Percentiles rank a stretch among this genome's conserved stretches.
Conservation (phyloP, 495 filamentous ascomycete species). For the Penicillium robsamsonii region DNA sequence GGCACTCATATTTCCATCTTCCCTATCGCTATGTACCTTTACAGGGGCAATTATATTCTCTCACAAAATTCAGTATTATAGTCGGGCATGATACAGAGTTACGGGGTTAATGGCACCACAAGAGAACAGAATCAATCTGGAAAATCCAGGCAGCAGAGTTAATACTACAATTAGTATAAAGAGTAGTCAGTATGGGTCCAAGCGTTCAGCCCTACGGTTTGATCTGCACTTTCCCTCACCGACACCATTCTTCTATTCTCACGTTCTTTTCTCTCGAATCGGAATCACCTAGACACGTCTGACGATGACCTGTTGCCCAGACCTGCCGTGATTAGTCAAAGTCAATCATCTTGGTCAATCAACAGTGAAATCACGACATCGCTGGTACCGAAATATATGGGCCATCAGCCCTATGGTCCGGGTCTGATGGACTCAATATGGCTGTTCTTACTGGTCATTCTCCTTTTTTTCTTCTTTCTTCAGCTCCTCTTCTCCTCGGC, state of each 20-base stretch:
- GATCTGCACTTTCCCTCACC: not conserved
- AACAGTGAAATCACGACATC: conserved; percentile 9
- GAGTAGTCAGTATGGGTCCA: too few relatives aligned
- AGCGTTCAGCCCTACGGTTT: not conserved
- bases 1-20: too few relatives aligned
- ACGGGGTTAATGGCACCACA: too few relatives aligned
- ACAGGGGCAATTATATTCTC: too few relatives aligned
- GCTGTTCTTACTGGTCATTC: not conserved
- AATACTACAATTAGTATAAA: too few relatives aligned
- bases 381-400: conserved; percentile 1
- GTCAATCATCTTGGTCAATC: too few relatives aligned
- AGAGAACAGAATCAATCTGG: not conserved
- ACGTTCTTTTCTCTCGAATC: too few relatives aligned
- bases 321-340: conserved; percentile 1
- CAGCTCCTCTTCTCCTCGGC: conserved; percentile 4
- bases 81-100: too few relatives aligned
- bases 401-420: conserved; percentile 1
- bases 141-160: not conserved
- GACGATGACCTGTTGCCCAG: conserved; percentile 2
- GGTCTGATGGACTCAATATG: not conserved
- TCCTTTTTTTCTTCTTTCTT: conserved; percentile 4
- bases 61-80: too few relatives aligned
- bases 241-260: too few relatives aligned
- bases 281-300: not conserved
- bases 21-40: too few relatives aligned